Conservation (phyloP, 495 filamentous ascomycete genomes). For the Cetradonia linearis region DNA sequence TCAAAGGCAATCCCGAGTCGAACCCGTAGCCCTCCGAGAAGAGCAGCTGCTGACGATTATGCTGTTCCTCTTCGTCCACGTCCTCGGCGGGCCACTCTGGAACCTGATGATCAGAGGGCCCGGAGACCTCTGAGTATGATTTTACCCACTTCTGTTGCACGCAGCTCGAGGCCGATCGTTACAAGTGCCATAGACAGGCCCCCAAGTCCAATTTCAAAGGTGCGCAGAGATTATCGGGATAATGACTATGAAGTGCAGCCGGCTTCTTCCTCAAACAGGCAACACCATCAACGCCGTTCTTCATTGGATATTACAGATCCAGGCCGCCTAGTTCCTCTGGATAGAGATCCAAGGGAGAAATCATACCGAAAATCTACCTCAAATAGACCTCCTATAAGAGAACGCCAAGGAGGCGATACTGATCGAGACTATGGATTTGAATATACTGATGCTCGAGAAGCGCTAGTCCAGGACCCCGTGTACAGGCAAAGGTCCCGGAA, state of each 20-base stretch:
- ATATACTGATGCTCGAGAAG: conserved; percentile 60
- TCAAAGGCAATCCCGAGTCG: conserved; percentile 13
- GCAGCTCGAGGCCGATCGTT: conserved; percentile 21
- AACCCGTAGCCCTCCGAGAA: conserved; percentile 21
- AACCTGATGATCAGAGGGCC: conserved; percentile 12
- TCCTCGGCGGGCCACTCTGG: conserved; percentile 19
- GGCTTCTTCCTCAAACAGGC: conserved; percentile 20
- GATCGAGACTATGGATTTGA: conserved; percentile 60
- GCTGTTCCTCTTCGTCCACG: conserved; percentile 15
- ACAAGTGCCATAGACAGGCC: conserved; percentile 23
- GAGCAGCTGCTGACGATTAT: conserved; percentile 22
- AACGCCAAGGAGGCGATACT: conserved; percentile 40
- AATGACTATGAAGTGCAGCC: conserved; percentile 24
- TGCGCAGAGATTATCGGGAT: conserved; percentile 18
- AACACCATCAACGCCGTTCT: conserved; percentile 23
- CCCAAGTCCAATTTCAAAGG: conserved; percentile 21
- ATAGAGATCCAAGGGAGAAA: conserved; percentile 19
- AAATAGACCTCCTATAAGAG: conserved; percentile 16
- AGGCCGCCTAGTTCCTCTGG: conserved; percentile 13
- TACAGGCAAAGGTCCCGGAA: conserved; percentile 37
- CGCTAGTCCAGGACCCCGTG: conserved; percentile 54
- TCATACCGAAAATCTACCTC: conserved; percentile 12
- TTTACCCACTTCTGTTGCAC: conserved; percentile 15
- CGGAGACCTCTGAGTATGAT: conserved; percentile 23
- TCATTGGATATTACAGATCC: conserved; percentile 17